Base-by-base conservation (phyloP, 2,329 filamentous ascomycete species). In the Microdochium paspali region DNA sequence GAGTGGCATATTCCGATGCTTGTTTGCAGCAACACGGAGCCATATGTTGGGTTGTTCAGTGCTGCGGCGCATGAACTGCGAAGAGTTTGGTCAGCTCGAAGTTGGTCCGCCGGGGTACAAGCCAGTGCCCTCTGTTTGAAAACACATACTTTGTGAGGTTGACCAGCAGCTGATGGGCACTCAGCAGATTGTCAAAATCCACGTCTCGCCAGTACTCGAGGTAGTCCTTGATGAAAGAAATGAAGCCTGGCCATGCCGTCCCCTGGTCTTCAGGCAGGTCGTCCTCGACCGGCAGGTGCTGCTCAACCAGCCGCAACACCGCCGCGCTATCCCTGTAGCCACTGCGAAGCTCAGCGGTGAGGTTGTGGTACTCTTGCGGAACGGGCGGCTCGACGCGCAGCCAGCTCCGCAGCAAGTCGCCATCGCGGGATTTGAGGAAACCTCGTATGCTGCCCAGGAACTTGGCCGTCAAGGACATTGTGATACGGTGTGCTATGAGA, bases 1-100 rank as follows among this genome's bases (percentile, higher is more conserved):
- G 88, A 81, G 55, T 85, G 82, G 26, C 87, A 91, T 46, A 95
- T 78, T 25, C 85, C 85, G 56, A 95, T 82, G 60, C 89, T 87
- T 3, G 88, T 90, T 39, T 88, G 84, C 35, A 96, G 79, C 56
- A 96, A 80, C 57, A 95, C 77, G 25, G 84, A 78, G 26, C 91
- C 91, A 61, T 90, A 83, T 12, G 82, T 83, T 2, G 85, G 81
- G 58, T 95, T 85, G 6, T 82, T 80, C 44, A 96, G 79, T 1
- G 90, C 90, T 20, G 86, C 86, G 24, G 89, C 85, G 56, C 86
- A 93, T 56, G 90, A 85, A 59, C 88, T 91, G 50, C n/a, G n/a
- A 44, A 47, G 20, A 20, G 25, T 10, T 23, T n/a, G 42, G 40
- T 49, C 32, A 49, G 44, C 44, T 26, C n/a, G n/a, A n/a, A n/a